A percentile compares a stretch with the other conserved stretches of the same genome.
These are phyloP conservation scores for Kodamaea arcana DNA, from an alignment of 1,139 yeast species.

Conservation along the genomic window DNA sequence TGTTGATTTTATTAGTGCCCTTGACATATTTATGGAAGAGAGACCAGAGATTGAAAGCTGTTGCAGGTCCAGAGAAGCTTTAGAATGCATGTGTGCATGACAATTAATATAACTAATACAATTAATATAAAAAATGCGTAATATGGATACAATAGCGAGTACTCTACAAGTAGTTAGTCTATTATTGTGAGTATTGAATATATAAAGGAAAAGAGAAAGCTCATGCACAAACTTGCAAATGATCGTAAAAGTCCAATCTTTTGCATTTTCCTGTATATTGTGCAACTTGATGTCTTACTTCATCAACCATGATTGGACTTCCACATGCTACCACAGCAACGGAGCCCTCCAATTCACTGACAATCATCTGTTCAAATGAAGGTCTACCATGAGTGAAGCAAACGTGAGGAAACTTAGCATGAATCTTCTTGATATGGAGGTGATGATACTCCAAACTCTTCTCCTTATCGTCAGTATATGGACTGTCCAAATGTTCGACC, in stretches of 20 bases:
- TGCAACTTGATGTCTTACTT: slow-evolving; percentile 35
- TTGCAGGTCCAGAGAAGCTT: too few species aligned
- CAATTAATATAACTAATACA: too few species aligned
- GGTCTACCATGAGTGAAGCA: slow-evolving; percentile 35
- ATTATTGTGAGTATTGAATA: too few species aligned
- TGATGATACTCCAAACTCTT: background rate
- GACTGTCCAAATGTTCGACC: slow-evolving; percentile 1
- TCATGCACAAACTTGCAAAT: slow-evolving; percentile 36
- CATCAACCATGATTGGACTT: slow-evolving; percentile 52
- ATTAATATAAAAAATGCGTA: too few species aligned
- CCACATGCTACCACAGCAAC: slow-evolving; percentile 51
- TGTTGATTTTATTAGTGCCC: slow-evolving; percentile 14
- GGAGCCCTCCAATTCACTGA: slow-evolving; percentile 27
- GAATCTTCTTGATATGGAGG: background rate
- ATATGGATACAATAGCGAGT: too few species aligned
- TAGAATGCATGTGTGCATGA: too few species aligned
- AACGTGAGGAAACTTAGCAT: slow-evolving; percentile 14
- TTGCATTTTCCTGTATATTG: slow-evolving; percentile 21
- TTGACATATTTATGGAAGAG: slow-evolving; percentile 7
- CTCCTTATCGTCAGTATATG: background rate
- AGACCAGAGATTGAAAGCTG: slow-evolving; percentile 3
- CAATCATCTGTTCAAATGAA: slow-evolving; percentile 22
- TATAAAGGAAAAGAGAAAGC: too few species aligned
- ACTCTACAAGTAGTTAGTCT: too few species aligned
- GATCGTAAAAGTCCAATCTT: slow-evolving; percentile 47